These are phyloP conservation scores for Ogataea angusta DNA, from an alignment of 805 yeast species.

Conservation along the genomic window DNA sequence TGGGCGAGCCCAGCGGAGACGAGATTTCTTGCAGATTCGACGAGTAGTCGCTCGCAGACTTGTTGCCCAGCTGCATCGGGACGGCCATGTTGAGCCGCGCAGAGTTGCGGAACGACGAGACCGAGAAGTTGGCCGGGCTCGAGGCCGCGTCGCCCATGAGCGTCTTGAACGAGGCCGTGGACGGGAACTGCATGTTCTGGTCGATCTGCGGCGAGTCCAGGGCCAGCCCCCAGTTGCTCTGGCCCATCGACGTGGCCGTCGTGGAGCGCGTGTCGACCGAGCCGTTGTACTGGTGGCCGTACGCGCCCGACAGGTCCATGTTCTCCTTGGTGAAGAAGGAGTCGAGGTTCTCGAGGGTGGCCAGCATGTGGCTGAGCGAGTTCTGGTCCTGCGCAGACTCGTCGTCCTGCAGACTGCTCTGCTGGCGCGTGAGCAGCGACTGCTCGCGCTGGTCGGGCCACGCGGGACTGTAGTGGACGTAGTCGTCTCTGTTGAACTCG, in stretches of 20 bases:
- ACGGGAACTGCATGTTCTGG: conserved; percentile 32
- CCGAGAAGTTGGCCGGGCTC: conserved; percentile 10
- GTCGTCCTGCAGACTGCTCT: conserved; percentile 37
- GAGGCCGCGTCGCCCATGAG: conserved; percentile 50
- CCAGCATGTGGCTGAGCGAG: conserved; percentile 86
- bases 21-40: conserved; percentile 16
- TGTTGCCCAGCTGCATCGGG: conserved; percentile 17
- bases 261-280: conserved; percentile 65
- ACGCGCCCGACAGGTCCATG: conserved; percentile 25
- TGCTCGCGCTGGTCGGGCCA: conserved; percentile 30
- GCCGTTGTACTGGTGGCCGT: conserved; percentile 43
- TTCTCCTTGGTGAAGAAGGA: conserved; percentile 75
- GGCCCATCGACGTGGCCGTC: conserved; percentile 31
- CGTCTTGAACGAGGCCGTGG: conserved; percentile 74
- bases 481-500: conserved; percentile 59
- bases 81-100: conserved; percentile 15
- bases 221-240: conserved; percentile 23
- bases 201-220: conserved; percentile 30
- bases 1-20: conserved; percentile 23
- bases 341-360: conserved; percentile 84
- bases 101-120: conserved; percentile 19
- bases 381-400: conserved; percentile 57
- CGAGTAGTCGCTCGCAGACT: conserved; percentile 13
- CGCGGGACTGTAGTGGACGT: conserved; percentile 34
- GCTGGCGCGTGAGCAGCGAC: conserved; percentile 16